Evolutionary conservation across 1,139 yeast species (phyloP), one percentile per base, ranked within the genome.

Genomic region (Fermentozyma sake): DNA sequence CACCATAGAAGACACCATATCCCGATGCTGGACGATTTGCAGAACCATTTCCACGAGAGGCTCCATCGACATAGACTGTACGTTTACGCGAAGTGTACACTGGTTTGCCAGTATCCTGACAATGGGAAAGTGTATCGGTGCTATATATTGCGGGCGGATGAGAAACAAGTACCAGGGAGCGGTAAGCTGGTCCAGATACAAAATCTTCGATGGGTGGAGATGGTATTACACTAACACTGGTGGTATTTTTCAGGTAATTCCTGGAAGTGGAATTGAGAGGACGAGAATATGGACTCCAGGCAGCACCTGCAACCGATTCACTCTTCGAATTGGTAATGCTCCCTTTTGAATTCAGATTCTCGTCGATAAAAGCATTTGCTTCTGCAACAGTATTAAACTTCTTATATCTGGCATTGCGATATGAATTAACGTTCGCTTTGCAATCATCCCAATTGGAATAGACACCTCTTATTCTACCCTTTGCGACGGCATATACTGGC

Each of bases 1-100:
- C 53, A 0, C 86, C 89, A 48, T 71, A 85, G 48, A 60, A 84
- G 0, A 81, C 84, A 11, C 95, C 96, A 44, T 70, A 76, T 0
- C 95, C 95, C 2, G 60, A 35, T 5, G 37, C 29, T 0, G 86
- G 84, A 1, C 66, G 59, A 7, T 50, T 46, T 0, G 33, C 29
- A 14, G 47, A 50, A 2, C 83, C 83, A 38, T 78, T 77, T 6
- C 69, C 66, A 20, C 72, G 50, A 1, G 78, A 64, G 1, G 91
- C 81, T 0, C 95, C 95, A 50, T 84, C 95, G 11, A 83, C 78
- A 43, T 71, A 84, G 2, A 82, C 55, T 46, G 16, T 25, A 15
- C n/a, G n/a, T n/a, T n/a, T n/a, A n/a, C n/a, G n/a, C n/a, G n/a
- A n/a, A 4, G 24, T 22, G 8, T 22, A 22, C 8, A 22, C 14